A percentile compares a stretch with the other conserved stretches of the same genome.
These are phyloP conservation scores for Sechiopsis laciniata DNA, from an alignment of 306 rosid genomes.

Conservation along the genomic window DNA sequence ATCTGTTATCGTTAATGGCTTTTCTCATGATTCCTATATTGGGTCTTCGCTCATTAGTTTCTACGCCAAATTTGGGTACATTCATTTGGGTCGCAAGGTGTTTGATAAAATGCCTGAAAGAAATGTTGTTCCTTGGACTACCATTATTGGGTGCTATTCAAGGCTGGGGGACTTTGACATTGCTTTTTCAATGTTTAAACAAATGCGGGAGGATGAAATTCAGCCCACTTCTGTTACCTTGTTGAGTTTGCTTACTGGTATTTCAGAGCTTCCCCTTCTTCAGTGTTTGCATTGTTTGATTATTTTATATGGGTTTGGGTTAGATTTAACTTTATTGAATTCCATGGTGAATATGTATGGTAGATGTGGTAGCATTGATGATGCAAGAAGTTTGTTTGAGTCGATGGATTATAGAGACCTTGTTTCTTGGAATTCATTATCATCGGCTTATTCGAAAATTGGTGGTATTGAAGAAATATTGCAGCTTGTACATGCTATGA, in stretches of 20 bases:
- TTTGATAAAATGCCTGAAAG: constrained; percentile 25
- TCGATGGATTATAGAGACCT: constrained; percentile 21
- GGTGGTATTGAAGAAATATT: constrained; percentile 17
- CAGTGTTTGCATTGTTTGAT: constrained; percentile 22
- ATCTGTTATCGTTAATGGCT: constrained; percentile 22
- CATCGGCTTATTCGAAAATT: constrained; percentile 13
- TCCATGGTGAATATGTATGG: constrained; percentile 20
- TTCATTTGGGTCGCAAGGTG: constrained; percentile 17
- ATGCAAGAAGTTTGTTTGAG: constrained; percentile 25
- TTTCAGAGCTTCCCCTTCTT: constrained; percentile 21
- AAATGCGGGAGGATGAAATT: constrained; percentile 20
- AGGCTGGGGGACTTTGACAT: not conserved
- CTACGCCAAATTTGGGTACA: constrained; percentile 20
- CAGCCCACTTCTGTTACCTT: constrained; percentile 24
- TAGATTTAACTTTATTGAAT: constrained; percentile 19
- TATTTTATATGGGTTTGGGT: constrained; percentile 19
- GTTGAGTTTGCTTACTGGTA: constrained; percentile 10
- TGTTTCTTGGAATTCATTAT: constrained; percentile 24
- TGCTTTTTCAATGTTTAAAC: constrained; percentile 17
- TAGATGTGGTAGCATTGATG: constrained; percentile 19
- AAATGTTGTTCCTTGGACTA: constrained; percentile 29
- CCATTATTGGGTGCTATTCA: constrained; percentile 23
- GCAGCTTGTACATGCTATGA: constrained; percentile 20
- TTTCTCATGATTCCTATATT: constrained; percentile 19
- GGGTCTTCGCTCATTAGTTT: constrained; percentile 24